Evolutionary conservation across 2,329 filamentous ascomycete species (phyloP).

Genomic region (Sarocladiaceae sp.): DNA sequence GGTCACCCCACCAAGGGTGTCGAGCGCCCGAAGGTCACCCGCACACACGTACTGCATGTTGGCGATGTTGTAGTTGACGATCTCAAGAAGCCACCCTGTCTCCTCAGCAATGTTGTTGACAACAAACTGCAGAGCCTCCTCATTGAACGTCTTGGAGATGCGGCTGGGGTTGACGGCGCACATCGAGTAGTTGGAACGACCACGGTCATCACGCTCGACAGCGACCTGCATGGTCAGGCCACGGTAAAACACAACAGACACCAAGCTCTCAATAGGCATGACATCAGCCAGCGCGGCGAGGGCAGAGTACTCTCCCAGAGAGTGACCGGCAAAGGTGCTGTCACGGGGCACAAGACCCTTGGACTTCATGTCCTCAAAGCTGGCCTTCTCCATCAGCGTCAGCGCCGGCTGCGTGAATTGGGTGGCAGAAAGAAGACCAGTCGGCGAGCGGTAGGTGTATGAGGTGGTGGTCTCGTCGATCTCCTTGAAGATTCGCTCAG

Average conservation of each 20-base stretch:
- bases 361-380: slow-evolving; percentile 97
- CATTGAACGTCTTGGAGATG: slow-evolving; percentile 98
- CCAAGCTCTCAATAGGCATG: slow-evolving; percentile 98
- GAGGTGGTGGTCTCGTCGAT: slow-evolving; percentile 87
- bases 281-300: slow-evolving; percentile 94
- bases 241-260: slow-evolving; percentile 98
- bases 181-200: slow-evolving; percentile 98
- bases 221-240: slow-evolving; percentile 99
- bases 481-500: slow-evolving; percentile 99
- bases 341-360: slow-evolving; percentile 94
- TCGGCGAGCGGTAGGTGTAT: slow-evolving; percentile 95
- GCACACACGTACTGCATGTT: slow-evolving; percentile 72
- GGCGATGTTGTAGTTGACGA: slow-evolving; percentile 91
- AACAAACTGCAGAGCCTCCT: slow-evolving; percentile 93
- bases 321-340: slow-evolving; percentile 97
- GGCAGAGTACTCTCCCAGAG: slow-evolving; percentile 95
- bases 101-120: slow-evolving; percentile 92
- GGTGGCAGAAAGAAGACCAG: slow-evolving; percentile 88
- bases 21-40: slow-evolving; percentile 63
- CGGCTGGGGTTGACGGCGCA: slow-evolving; percentile 97
- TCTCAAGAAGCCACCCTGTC: slow-evolving; percentile 93
- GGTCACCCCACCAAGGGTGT: slow-evolving; percentile 70
- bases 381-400: slow-evolving; percentile 99
- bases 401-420: slow-evolving; percentile 98
- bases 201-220: slow-evolving; percentile 87